Evolutionary conservation across 2,329 filamentous ascomycete species (phyloP), one percentile per base, ranked within the genome.

Genomic region (Apiospora kogelbergensis): DNA sequence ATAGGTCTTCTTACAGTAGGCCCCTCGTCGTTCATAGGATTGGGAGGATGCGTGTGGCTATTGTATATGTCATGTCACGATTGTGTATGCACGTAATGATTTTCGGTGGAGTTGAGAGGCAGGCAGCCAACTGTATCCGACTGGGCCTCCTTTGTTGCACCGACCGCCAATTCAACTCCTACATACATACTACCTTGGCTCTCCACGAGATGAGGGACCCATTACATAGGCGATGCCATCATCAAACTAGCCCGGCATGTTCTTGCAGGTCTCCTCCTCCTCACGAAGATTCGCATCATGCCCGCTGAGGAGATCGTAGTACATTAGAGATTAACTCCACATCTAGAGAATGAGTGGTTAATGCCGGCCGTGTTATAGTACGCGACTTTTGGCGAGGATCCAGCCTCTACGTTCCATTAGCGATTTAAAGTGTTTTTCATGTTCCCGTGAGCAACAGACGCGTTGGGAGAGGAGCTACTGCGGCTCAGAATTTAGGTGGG

Each of bases 11-110:
- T 42, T 42, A 10, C 37, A 42, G 24, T 20, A 42, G 33, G 37
- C 60, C 40, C 37, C 37, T 65, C n/a, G 22, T 13, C 40, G 24
- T 65, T n/a, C 37, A 30, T 65, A 45, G 40, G 63, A 42, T 42
- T 65, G 5, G 10, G 24, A 42, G 22, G 63, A 41, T 65, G 26
- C 24, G 63, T 45, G 63, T 65, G 63, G 41, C 63, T 45, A 45
- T 45, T 65, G 63, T 65, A 17, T 65, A 65, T 65, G 63, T 65
- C 63, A 45, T 60, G 41, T 65, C 63, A 45, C 41, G 40, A 65
- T 65, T 65, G 63, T 65, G 41, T 45, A 65, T 65, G 63, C 63
- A 65, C 63, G 63, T 45, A 65, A 65, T 65, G 63, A 24, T 40
- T 45, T 26, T 30, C 44, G 6, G 63, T 65, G 63, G 63, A 44